Evolutionary conservation across 1,139 yeast genomes (phyloP).

Genomic region (Debaryomyces sp.): DNA sequence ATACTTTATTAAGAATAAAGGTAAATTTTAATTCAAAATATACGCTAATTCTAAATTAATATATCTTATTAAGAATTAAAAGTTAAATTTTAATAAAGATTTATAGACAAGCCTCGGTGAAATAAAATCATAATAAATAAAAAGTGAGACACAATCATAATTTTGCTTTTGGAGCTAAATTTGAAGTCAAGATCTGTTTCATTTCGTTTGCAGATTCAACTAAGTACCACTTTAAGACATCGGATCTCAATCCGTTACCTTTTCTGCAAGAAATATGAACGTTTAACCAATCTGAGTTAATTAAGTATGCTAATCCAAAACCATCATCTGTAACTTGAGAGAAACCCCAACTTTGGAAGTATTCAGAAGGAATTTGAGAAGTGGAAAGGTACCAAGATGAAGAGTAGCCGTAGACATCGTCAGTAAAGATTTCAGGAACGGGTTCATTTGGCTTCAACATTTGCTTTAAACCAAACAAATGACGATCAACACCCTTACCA

Average conservation of each 20-base stretch:
- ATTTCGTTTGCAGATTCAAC: slow-evolving; percentile 82
- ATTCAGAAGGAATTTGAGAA: slow-evolving; percentile 87
- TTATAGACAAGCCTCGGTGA: not conserved
- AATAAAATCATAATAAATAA: slow-evolving; percentile 1
- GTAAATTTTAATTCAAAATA: not conserved
- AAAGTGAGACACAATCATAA: slow-evolving; percentile 16
- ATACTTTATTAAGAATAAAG: not conserved
- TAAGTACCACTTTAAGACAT: slow-evolving; percentile 69
- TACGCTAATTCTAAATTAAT: not conserved
- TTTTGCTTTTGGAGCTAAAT: slow-evolving; percentile 44
- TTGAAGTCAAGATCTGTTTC: slow-evolving; percentile 58
- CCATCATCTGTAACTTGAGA: slow-evolving; percentile 95
- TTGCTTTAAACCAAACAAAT: slow-evolving; percentile 84
- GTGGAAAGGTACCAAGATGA: slow-evolving; percentile 86
- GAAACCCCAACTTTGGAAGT: slow-evolving; percentile 95
- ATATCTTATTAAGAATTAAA: not conserved
- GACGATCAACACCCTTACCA: slow-evolving; percentile 94
- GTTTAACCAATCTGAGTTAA: slow-evolving; percentile 83
- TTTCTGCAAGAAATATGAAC: slow-evolving; percentile 83
- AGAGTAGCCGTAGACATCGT: slow-evolving; percentile 77
- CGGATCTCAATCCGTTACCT: slow-evolving; percentile 66
- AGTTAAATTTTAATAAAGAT: not conserved
- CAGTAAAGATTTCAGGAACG: slow-evolving; percentile 72
- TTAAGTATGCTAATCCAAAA: slow-evolving; percentile 91
- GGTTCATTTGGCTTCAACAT: slow-evolving; percentile 61